These are phyloP conservation scores for Amanita pseudoporphyria DNA, from an alignment of 768 basidiomycete species.

Conservation along the genomic window DNA sequence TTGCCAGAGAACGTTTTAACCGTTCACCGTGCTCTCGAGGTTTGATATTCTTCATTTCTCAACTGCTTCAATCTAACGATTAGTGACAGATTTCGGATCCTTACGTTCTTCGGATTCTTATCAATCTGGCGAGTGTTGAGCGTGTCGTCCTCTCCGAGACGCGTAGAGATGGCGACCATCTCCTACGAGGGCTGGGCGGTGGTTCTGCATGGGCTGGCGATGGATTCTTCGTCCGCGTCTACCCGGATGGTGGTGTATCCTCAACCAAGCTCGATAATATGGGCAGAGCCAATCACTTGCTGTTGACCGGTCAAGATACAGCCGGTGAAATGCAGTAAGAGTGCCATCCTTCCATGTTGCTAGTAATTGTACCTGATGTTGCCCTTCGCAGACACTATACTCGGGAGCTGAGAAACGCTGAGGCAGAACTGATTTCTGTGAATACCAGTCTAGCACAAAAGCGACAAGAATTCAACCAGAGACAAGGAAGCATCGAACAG, in stretches of 20 bases:
- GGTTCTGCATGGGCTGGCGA: conserved; percentile 59
- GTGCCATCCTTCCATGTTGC: background rate
- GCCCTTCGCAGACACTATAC: conserved; percentile 33
- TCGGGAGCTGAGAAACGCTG: conserved; percentile 26
- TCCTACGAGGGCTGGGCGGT: conserved; percentile 34
- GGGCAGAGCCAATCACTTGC: conserved; percentile 26
- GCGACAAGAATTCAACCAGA: conserved; percentile 19
- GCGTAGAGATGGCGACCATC: conserved; percentile 54
- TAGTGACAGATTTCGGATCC: conserved; percentile 57
- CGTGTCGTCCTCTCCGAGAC: conserved; percentile 50
- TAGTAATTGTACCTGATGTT: background rate
- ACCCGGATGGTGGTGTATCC: conserved; percentile 61
- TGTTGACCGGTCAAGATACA: conserved; percentile 46
- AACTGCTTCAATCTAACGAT: conserved; percentile 6
- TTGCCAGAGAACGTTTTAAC: conserved; percentile 55
- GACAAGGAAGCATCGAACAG: conserved; percentile 18
- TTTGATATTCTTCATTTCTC: conserved; percentile 17
- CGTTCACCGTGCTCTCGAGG: conserved; percentile 74
- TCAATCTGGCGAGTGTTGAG: conserved; percentile 71
- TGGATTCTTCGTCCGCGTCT: conserved; percentile 52
- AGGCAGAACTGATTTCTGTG: conserved; percentile 25
- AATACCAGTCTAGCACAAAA: conserved; percentile 12
- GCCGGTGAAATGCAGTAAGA: conserved; percentile 38
- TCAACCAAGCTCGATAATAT: conserved; percentile 29
- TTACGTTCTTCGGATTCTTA: conserved; percentile 69